Evolutionary conservation across 257 asterid species (phyloP).

Genomic region (Rhazya stricta): DNA sequence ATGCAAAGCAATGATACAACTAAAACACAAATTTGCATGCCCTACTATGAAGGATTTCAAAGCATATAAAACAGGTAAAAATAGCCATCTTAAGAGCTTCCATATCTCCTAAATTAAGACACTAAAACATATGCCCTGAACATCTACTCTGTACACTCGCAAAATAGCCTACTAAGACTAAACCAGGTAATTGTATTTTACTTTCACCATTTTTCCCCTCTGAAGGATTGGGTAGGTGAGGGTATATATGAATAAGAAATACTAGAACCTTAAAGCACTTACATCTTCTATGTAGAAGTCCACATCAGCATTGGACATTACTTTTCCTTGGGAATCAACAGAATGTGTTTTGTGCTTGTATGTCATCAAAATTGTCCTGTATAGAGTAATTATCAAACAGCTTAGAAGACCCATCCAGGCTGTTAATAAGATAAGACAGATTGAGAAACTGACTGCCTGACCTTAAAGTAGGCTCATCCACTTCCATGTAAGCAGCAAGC

Average conservation of each 20-base stretch:
- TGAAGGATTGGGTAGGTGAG: background rate
- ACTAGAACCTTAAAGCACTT: slow-evolving; percentile 23
- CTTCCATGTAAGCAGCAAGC: slow-evolving; percentile 79
- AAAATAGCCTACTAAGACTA: too few species aligned
- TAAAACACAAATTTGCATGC: background rate
- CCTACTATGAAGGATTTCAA: background rate
- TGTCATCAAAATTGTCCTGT: slow-evolving; percentile 90
- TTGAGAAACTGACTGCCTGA: slow-evolving; percentile 14
- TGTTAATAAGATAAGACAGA: background rate
- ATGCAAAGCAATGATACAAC: background rate
- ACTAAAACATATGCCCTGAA: background rate
- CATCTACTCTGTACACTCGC: background rate
- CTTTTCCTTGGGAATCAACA: slow-evolving; percentile 67
- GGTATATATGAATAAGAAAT: background rate
- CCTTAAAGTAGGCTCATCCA: slow-evolving; percentile 89
- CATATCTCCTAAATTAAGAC: background rate
- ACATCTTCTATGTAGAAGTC: slow-evolving; percentile 87
- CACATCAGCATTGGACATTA: slow-evolving; percentile 70
- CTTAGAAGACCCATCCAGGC: slow-evolving; percentile 7
- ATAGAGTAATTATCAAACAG: slow-evolving; percentile 5
- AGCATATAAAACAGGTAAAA: background rate
- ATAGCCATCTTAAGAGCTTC: background rate
- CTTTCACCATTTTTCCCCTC: background rate
- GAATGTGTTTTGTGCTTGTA: slow-evolving; percentile 94
- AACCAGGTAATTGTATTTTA: background rate